phyloP scores from a whole-genome alignment of 768 basidiomycete species.

The Suillus weaverae region DNA sequence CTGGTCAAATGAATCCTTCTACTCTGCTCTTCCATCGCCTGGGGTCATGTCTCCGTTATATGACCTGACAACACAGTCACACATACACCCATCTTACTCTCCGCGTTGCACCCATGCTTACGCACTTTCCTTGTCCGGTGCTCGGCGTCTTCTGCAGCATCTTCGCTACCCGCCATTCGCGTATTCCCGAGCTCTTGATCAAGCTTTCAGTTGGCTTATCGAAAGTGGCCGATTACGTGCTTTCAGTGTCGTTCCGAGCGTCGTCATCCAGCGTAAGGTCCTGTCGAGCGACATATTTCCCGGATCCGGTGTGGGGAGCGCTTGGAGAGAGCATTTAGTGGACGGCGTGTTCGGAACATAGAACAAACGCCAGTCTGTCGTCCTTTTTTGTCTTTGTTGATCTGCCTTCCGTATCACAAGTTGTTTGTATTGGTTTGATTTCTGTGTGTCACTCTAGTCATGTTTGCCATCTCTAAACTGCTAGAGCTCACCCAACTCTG shows the following conservation, averaged over 20 bases:
- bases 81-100: conserved; percentile 55
- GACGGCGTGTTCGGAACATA: conserved; percentile 44
- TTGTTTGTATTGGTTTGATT: not conserved
- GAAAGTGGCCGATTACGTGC: conserved; percentile 52
- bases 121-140: conserved; percentile 51
- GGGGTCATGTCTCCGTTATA: conserved; percentile 11
- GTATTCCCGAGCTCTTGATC: conserved; percentile 76
- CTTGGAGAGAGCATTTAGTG: conserved; percentile 48
- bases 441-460: not conserved
- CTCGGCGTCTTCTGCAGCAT: conserved; percentile 58
- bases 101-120: conserved; percentile 80
- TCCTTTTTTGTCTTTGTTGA: not conserved
- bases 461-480: not conserved
- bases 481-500: not conserved
- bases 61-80: not conserved
- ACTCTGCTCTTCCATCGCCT: conserved; percentile 36
- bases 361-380: not conserved
- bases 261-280: conserved; percentile 66
- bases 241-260: conserved; percentile 67
- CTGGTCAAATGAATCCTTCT: conserved; percentile 68
- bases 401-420: not conserved
- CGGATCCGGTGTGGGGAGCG: conserved; percentile 20
- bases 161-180: conserved; percentile 67
- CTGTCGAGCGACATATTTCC: conserved; percentile 54
- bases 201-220: conserved; percentile 69